These are phyloP conservation scores for Salicornia ramosissima DNA, from an alignment of 148 eudicot species.

Conservation along the genomic window DNA sequence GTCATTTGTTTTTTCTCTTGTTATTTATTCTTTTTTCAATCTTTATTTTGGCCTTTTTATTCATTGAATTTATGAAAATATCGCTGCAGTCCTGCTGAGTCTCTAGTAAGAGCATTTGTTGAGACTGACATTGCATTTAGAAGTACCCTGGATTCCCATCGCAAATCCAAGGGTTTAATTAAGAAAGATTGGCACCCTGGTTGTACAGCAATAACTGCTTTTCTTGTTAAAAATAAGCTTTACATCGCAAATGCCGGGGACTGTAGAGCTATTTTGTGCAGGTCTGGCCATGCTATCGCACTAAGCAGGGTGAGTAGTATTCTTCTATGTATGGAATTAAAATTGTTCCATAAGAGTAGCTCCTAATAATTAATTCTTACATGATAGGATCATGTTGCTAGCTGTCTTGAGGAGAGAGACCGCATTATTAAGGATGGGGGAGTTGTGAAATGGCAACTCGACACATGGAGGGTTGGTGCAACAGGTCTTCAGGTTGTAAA, in stretches of 20 bases:
- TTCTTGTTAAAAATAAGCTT: slow-evolving; percentile 61
- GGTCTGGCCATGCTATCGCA: slow-evolving; percentile 53
- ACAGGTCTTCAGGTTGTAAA: slow-evolving; percentile 84
- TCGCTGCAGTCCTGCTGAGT: slow-evolving; percentile 56
- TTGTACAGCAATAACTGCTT: slow-evolving; percentile 82
- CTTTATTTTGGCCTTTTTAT: neutral
- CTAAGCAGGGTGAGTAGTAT: slow-evolving; percentile 71
- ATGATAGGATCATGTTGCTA: slow-evolving; percentile 86
- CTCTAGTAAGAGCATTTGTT: slow-evolving; percentile 61
- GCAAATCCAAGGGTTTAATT: slow-evolving; percentile 48
- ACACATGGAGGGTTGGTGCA: slow-evolving; percentile 95
- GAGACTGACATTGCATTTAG: slow-evolving; percentile 77
- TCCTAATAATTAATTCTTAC: slow-evolving; percentile 17
- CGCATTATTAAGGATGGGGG: slow-evolving; percentile 67
- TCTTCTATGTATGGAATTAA: neutral
- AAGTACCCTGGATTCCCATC: slow-evolving; percentile 42
- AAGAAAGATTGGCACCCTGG: slow-evolving; percentile 94
- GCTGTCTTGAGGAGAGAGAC: slow-evolving; percentile 75
- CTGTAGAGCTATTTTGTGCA: slow-evolving; percentile 83
- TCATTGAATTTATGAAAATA: neutral
- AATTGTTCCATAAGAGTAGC: neutral
- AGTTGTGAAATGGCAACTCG: slow-evolving; percentile 78
- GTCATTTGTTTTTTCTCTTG: slow-evolving; percentile 31
- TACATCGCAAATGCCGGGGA: slow-evolving; percentile 94
- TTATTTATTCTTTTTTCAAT: neutral